Base-by-base conservation (phyloP, 495 filamentous ascomycete species). In the Penicillium subrubescens region DNA sequence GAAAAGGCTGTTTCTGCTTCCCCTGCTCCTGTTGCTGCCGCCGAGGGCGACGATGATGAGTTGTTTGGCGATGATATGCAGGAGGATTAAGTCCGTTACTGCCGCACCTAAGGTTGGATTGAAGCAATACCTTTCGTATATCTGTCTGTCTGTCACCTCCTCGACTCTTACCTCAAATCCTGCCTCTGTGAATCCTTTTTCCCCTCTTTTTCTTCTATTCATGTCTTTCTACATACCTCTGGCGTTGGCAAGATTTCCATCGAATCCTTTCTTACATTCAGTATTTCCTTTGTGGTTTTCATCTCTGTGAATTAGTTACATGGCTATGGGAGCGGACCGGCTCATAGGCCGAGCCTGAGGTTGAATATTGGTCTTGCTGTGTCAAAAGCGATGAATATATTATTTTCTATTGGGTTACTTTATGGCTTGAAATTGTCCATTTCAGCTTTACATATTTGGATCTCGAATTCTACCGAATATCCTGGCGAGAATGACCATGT, bases 51-150 rank as follows among this genome's bases (percentile, higher is more conserved):
- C 5, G 66, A 68, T 12, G 67, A 72, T 7, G 73, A 71, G 39
- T 53, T 75, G 19, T 75, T 75, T 34, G 71, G 67, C 21, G 70
- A 70, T 8, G 66, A 72, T 61, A 76, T 76, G 73, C 59, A 74
- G 63, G 72, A 74, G 21, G 56, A 58, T n/a, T 58, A 25, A 58
- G 35, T 4, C 17, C 17, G 23, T n/a, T 17, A 67, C 6, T 6
- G 6, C 6, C n/a, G n/a, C n/a, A n/a, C n/a, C n/a, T n/a, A n/a
- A 27, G 25, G 25, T 27, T 27, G 41, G 19, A 51, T 41, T 55
- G 37, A 59, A 61, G n/a, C 44, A 27, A 48, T 41, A 12, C 21
- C 34, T 23, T 58, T 59, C 57, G 31, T 33, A 1, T 33, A 7
- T 33, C 8, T 33, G 31, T 33, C 31, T 8, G 31, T 33, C 31